These are phyloP conservation scores for Rhodotorula sp. DNA, from an alignment of 1,284 basidiomycete species.

Conservation along the genomic window DNA sequence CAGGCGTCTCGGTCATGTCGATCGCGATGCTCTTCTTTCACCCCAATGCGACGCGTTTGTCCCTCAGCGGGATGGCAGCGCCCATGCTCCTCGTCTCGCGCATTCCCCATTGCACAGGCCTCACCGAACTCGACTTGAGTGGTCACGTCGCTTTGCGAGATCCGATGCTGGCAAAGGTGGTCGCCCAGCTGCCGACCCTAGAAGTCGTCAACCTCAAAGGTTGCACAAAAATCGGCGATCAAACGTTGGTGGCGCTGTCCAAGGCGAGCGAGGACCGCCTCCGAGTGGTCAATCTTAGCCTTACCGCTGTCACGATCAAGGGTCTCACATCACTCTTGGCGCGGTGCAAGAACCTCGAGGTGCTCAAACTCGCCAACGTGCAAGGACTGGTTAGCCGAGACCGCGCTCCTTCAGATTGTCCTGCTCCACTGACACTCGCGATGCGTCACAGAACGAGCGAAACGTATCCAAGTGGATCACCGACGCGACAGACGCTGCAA, in stretches of 20 bases:
- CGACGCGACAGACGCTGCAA: conserved; percentile 21
- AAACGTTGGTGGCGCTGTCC: conserved; percentile 34
- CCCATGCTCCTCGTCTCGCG: conserved; percentile 25
- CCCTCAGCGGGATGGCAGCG: conserved; percentile 22
- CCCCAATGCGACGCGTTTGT: conserved; percentile 21
- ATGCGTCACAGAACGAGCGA: conserved; percentile 32
- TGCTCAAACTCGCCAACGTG: conserved; percentile 42
- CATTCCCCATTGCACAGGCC: conserved; percentile 33
- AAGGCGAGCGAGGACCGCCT: conserved; percentile 32
- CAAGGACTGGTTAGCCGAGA: conserved; percentile 27
- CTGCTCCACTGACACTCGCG: not conserved
- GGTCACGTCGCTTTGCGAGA: conserved; percentile 33
- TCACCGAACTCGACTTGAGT: conserved; percentile 36
- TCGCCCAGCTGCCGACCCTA: conserved; percentile 33
- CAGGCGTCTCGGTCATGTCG: conserved; percentile 23
- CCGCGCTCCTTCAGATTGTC: not conserved
- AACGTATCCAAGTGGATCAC: conserved; percentile 30
- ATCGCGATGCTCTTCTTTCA: conserved; percentile 35
- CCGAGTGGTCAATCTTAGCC: conserved; percentile 34
- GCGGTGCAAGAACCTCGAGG: conserved; percentile 37
- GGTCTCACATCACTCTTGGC: conserved; percentile 39
- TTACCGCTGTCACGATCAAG: conserved; percentile 41
- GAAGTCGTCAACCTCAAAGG: conserved; percentile 38
- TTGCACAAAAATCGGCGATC: conserved; percentile 42
- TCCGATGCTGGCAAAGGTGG: conserved; percentile 26